Evolutionary conservation across 1,284 basidiomycete species (phyloP).

Genomic region (Fomitopsis pinicola): DNA sequence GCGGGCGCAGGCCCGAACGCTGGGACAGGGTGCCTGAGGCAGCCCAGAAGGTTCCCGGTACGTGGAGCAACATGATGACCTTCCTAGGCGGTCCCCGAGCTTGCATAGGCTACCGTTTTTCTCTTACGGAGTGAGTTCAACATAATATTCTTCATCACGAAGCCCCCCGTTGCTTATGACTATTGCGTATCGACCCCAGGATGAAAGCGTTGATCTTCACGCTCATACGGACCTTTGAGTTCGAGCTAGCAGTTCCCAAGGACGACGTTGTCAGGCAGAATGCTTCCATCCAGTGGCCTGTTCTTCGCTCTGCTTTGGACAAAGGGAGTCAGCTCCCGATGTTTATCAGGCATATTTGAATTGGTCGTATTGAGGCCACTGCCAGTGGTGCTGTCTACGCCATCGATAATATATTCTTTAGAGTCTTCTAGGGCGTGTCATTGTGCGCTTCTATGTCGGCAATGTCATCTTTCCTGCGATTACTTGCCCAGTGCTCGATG

Average conservation of each 20-base stretch:
- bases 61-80: constrained; percentile 55
- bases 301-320: constrained; percentile 10
- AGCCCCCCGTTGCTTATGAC: no score
- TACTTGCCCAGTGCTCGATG: no score
- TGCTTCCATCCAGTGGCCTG: constrained; percentile 18
- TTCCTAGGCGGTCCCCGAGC: constrained; percentile 59
- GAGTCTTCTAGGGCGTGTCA: no score
- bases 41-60: constrained; percentile 45
- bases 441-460: no score
- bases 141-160: constrained; percentile 19
- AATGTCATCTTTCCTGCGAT: no score
- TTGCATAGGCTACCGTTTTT: constrained; percentile 70
- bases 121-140: constrained; percentile 58
- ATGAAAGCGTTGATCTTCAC: constrained; percentile 54
- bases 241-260: constrained; percentile 44
- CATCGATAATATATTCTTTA: no score
- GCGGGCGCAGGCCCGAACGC: constrained; percentile 39
- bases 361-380: no score
- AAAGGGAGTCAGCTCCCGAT: constrained; percentile 19
- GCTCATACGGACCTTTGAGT: constrained; percentile 52
- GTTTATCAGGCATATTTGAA: neutral
- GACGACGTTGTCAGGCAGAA: constrained; percentile 17
- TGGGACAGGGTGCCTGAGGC: constrained; percentile 49
- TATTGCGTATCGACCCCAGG: constrained; percentile 26
- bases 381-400: no score